Percentiles rank a stretch among this genome's conserved stretches.
These are phyloP conservation scores for Ehretia macrophylla DNA, from an alignment of 257 asterid genomes.

Conservation along the genomic window DNA sequence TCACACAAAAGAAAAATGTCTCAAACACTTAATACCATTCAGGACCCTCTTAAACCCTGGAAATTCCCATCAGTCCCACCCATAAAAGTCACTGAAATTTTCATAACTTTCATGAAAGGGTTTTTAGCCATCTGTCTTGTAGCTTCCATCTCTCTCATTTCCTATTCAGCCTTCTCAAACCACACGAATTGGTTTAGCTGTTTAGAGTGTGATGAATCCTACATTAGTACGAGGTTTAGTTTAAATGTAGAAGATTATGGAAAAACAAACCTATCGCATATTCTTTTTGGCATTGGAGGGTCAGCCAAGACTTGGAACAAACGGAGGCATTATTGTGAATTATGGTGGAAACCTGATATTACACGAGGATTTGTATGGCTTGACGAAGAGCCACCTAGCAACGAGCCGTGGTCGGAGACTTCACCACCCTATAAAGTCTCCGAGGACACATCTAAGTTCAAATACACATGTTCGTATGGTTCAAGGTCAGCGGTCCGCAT, in stretches of 20 bases:
- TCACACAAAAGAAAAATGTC: slow-evolving; percentile 15
- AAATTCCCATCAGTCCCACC: slow-evolving; percentile 10
- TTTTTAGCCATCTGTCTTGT: slow-evolving; percentile 34
- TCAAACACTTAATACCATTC: slow-evolving; percentile 12
- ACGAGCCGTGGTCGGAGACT: slow-evolving; percentile 32
- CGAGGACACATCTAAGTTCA: slow-evolving; percentile 42
- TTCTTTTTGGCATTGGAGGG: slow-evolving; percentile 81
- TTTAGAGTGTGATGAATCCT: slow-evolving; percentile 17
- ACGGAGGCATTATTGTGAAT: slow-evolving; percentile 62
- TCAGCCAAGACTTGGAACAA: slow-evolving; percentile 65
- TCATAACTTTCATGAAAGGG: slow-evolving; percentile 37
- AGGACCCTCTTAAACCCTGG: slow-evolving; percentile 27
- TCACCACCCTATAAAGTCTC: slow-evolving; percentile 58
- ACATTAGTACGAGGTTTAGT: background rate
- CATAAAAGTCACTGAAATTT: slow-evolving; percentile 8
- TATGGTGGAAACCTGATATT: slow-evolving; percentile 73
- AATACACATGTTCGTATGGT: slow-evolving; percentile 56
- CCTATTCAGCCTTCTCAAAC: slow-evolving; percentile 38
- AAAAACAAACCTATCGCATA: slow-evolving; percentile 49
- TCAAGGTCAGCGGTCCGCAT: slow-evolving; percentile 62
- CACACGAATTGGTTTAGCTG: slow-evolving; percentile 18
- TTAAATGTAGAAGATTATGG: background rate
- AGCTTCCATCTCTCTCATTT: slow-evolving; percentile 31
- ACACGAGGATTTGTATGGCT: slow-evolving; percentile 88
- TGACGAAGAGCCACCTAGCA: slow-evolving; percentile 33